Evolutionary conservation across 2,329 filamentous ascomycete species (phyloP), one percentile per base, ranked within the genome.

Genomic region (Monosporascus sp.): DNA sequence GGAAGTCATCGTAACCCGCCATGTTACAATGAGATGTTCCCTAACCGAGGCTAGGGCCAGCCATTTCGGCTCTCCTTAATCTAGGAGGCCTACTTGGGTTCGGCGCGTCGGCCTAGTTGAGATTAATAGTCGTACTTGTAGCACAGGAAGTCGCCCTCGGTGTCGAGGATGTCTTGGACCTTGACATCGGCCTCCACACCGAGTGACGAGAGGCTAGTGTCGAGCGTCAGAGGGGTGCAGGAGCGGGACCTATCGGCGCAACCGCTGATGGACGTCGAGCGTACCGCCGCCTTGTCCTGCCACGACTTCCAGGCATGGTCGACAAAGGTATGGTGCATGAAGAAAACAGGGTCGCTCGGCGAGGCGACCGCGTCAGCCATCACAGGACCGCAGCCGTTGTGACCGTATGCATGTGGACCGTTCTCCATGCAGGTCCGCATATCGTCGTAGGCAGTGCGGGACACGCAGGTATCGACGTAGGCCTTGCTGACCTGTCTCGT

Each of bases 261-360:
- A 11, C 63, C 65, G 55, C 62, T 66, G 57, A 67, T 65, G 51
- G 59, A 60, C 0, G 60, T 65, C 40, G 53, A 55, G 38, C 65
- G 65, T 45, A 46, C 49, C 37, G 52, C 22, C 46, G 55, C 56
- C 35, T 57, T 53, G n/a, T 60, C 47, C 59, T 67, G 65, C 65
- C 65, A 67, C 59, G 63, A 63, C 55, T 57, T 58, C 62, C 65
- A 63, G 22, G 56, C 55, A 53, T 65, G 65, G 59, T 67, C 65
- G 9, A 68, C 51, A 59, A 60, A 68, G 35, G 63, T 45, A 55
- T 69, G 67, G 63, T 68, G 67, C 65, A 69, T 63, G 63, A 66
- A 68, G 61, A 69, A 69, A 14, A 57, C 40, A 49, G 65, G 67
- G 60, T 69, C 67, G 24, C 63, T 60, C 5, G 63, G 64, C 1